phyloP scores from a whole-genome alignment of 176 grass and related monocot species.

The Oryza nivara region DNA sequence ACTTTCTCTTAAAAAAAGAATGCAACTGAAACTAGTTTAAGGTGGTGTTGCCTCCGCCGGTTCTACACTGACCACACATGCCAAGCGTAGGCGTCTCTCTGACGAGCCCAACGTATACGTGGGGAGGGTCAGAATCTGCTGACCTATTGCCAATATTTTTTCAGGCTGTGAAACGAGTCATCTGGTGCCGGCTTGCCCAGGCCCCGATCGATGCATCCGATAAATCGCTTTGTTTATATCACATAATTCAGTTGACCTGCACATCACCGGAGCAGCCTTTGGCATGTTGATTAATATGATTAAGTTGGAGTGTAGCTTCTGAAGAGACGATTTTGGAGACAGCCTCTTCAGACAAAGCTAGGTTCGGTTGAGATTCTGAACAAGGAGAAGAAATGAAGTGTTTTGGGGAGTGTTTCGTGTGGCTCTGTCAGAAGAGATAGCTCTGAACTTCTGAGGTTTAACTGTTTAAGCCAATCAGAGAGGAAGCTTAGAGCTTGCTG shows the following conservation, averaged over 20 bases:
- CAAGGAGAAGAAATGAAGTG: background rate
- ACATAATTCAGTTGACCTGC: constrained; percentile 36
- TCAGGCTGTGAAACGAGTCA: constrained; percentile 13
- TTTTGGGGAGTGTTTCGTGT: constrained; percentile 7
- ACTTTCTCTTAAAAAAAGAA: background rate
- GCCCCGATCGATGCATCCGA: constrained; percentile 6
- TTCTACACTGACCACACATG: constrained; percentile 27
- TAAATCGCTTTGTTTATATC: constrained; percentile 35
- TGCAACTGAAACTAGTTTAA: background rate
- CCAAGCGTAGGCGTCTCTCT: background rate
- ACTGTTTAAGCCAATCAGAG: constrained; percentile 12
- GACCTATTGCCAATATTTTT: constrained; percentile 20
- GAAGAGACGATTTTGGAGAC: constrained; percentile 12
- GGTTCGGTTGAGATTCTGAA: constrained; percentile 26
- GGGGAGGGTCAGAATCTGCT: constrained; percentile 33
- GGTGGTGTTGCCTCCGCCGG: background rate
- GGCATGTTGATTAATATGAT: constrained; percentile 27
- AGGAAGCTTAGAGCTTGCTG: background rate
- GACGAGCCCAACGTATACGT: background rate
- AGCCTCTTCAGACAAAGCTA: background rate
- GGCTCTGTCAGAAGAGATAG: background rate
- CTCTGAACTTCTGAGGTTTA: background rate
- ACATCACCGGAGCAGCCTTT: constrained; percentile 24
- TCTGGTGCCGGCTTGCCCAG: constrained; percentile 44
- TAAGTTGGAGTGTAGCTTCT: constrained; percentile 12